Evolutionary conservation across 2,329 filamentous ascomycete genomes (phyloP).

Genomic region (Phialocephala subalpina): DNA sequence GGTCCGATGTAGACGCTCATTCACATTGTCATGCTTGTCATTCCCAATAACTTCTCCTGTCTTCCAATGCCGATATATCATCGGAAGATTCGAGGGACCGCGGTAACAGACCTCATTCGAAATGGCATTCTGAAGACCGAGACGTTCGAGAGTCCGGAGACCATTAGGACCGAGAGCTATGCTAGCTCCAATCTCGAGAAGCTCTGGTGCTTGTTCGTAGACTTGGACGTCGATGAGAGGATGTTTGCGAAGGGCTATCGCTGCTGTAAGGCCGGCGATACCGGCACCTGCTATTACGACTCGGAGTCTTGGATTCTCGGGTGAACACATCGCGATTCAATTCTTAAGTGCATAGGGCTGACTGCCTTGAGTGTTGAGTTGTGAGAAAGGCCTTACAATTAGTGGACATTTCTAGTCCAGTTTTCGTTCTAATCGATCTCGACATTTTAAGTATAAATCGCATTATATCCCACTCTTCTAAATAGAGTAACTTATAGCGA

Average conservation of each 20-base stretch:
- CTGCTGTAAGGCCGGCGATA: conserved; percentile 48
- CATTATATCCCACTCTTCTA: conserved; percentile 3
- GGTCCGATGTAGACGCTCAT: conserved; percentile 43
- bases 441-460: background rate
- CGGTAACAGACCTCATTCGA: conserved; percentile 44
- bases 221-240: conserved; percentile 44
- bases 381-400: no score
- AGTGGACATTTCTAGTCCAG: background rate
- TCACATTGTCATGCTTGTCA: conserved; percentile 35
- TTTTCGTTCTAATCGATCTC: background rate
- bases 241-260: conserved; percentile 44
- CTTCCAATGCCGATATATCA: conserved; percentile 38
- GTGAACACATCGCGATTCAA: background rate
- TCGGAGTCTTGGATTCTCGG: background rate
- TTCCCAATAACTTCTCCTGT: conserved; percentile 46
- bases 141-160: conserved; percentile 45
- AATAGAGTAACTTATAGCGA: background rate
- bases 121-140: conserved; percentile 45
- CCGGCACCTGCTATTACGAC: conserved; percentile 48
- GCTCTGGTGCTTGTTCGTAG: conserved; percentile 45
- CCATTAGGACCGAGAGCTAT: conserved; percentile 49
- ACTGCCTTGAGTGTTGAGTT: background rate
- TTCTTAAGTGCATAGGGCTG: background rate
- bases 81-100: conserved; percentile 35
- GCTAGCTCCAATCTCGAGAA: conserved; percentile 48